phyloP scores from a whole-genome alignment of 2,329 filamentous ascomycete species.

The Phialophora tarda region DNA sequence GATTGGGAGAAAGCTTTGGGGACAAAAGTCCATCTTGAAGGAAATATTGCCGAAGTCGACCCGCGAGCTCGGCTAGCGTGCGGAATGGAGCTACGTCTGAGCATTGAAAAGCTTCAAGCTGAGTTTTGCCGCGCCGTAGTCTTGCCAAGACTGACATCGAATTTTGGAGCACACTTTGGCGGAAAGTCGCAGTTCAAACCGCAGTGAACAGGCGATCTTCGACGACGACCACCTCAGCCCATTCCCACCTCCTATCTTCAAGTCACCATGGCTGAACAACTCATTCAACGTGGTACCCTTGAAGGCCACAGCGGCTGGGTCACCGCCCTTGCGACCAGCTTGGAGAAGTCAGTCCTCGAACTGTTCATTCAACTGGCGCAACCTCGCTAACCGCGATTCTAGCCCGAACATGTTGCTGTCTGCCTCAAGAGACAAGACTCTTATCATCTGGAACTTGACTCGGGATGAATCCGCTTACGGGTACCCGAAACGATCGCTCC shows the following conservation, averaged over 20 bases:
- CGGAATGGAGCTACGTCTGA: neutral
- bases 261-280: conserved; percentile 81
- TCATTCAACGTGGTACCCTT: conserved; percentile 95
- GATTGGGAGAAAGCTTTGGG: too few species aligned
- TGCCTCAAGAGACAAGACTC: conserved; percentile 93
- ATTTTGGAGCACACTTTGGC: conserved; percentile 19
- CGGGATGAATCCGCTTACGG: conserved; percentile 98
- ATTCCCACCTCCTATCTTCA: conserved; percentile 27
- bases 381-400: conserved; percentile 47
- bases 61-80: neutral
- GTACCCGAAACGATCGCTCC: conserved; percentile 97
- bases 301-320: conserved; percentile 99
- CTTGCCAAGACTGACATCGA: neutral
- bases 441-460: conserved; percentile 99
- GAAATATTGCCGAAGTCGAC: neutral
- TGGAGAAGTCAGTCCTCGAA: conserved; percentile 81
- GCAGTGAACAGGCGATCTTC: conserved; percentile 17
- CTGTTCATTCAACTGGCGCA: conserved; percentile 37
- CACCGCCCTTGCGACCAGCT: conserved; percentile 95
- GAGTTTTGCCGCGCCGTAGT: neutral
- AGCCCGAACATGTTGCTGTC: conserved; percentile 99
- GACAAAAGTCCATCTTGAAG: neutral
- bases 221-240: conserved; percentile 7
- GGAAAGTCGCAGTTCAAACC: conserved; percentile 13
- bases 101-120: neutral